phyloP scores from a whole-genome alignment of 345 rosid species.

The Turritis glabra region DNA sequence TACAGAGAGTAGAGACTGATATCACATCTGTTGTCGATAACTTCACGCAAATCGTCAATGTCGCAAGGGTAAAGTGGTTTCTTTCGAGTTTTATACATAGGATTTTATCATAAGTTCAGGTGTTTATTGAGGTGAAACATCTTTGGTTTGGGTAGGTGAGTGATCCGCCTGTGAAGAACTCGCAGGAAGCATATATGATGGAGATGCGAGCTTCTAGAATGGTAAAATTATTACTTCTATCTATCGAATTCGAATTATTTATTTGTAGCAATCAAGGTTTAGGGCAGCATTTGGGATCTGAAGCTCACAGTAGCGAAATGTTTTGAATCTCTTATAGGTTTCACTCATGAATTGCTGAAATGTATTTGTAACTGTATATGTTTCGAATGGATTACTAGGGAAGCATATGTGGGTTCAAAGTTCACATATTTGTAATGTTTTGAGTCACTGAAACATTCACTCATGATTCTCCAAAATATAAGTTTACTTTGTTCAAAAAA shows the following conservation, averaged over 20 bases:
- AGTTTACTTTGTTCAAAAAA: background rate
- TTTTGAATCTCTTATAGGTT: background rate
- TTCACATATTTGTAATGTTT: background rate
- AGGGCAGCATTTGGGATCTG: background rate
- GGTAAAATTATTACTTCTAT: conserved; percentile 38
- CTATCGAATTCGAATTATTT: background rate
- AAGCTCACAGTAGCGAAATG: background rate
- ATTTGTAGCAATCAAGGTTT: background rate
- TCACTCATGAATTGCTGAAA: background rate
- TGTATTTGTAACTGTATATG: background rate
- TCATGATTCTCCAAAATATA: background rate
- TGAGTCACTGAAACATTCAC: background rate
- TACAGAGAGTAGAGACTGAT: conserved; percentile 83
- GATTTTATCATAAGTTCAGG: background rate
- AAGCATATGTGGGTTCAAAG: background rate
- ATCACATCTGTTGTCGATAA: conserved; percentile 78
- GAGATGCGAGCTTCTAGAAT: conserved; percentile 92
- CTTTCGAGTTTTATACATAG: background rate
- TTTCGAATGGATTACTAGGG: background rate
- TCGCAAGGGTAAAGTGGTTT: conserved; percentile 51
- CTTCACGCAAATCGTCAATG: conserved; percentile 81
- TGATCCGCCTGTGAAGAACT: conserved; percentile 74
- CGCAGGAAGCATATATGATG: conserved; percentile 91
- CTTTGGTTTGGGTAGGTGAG: conserved; percentile 51
- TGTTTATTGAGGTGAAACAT: background rate